phyloP scores from a whole-genome alignment of 1,284 basidiomycete genomes.

The Tilletia indica region DNA sequence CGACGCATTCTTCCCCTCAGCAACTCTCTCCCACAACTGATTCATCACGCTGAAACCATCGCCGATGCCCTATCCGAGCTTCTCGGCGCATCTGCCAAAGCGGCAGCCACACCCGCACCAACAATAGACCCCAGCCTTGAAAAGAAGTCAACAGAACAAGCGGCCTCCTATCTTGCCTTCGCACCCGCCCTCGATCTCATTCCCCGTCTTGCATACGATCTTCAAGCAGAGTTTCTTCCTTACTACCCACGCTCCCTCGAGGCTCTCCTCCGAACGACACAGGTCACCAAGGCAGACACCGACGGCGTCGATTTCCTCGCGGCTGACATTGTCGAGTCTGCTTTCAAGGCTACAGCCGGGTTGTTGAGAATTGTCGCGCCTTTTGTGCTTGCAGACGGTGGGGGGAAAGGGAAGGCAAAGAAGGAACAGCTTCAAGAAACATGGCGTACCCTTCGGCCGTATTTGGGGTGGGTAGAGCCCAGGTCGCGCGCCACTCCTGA shows the following conservation, averaged over 20 bases:
- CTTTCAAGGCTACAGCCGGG: conserved; percentile 49
- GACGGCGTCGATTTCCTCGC: conserved; percentile 48
- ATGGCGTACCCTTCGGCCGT: conserved; percentile 42
- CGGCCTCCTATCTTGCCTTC: conserved; percentile 41
- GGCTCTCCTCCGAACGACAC: conserved; percentile 45
- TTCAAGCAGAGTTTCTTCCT: conserved; percentile 51
- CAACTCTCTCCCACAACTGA: conserved; percentile 47
- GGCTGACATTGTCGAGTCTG: conserved; percentile 50
- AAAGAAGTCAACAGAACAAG: background rate
- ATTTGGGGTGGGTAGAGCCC: conserved; percentile 32
- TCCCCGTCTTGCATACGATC: conserved; percentile 51
- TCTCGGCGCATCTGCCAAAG: background rate
- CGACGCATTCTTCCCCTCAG: conserved; percentile 33
- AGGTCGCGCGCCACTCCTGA: background rate
- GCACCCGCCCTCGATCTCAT: conserved; percentile 52
- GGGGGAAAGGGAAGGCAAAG: conserved; percentile 30
- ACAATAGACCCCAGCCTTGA: conserved; percentile 19
- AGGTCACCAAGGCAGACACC: conserved; percentile 41
- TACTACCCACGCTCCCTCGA: conserved; percentile 42
- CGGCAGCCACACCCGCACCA: background rate
- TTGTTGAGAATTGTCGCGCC: conserved; percentile 46
- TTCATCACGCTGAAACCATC: conserved; percentile 48
- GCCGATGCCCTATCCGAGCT: conserved; percentile 23
- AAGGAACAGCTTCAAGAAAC: conserved; percentile 33
- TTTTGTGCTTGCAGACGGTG: conserved; percentile 34